These are phyloP conservation scores for Claviceps humidiphila DNA, from an alignment of 2,329 filamentous ascomycete genomes.

Conservation along the genomic window DNA sequence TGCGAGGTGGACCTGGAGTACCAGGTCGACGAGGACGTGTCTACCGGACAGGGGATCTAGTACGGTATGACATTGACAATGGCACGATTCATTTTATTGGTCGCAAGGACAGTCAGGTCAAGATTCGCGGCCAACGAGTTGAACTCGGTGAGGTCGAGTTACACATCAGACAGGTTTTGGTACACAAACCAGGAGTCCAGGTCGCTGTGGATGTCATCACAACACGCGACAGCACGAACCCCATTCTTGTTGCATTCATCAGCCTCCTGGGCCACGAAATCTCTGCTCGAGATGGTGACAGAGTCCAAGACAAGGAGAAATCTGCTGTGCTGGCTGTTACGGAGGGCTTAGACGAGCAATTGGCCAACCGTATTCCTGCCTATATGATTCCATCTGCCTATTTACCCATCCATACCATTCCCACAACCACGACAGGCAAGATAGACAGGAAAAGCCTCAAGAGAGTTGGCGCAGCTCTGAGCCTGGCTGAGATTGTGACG, in stretches of 20 bases:
- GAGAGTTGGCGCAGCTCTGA: not conserved
- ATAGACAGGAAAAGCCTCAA: not conserved
- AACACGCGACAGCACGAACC: not conserved
- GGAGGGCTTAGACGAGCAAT: not conserved
- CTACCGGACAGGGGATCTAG: slow-evolving; percentile 14
- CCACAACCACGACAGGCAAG: not conserved
- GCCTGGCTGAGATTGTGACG: not conserved
- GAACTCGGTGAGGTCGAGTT: slow-evolving; percentile 11
- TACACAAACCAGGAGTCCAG: not conserved
- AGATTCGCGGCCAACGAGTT: slow-evolving; percentile 15
- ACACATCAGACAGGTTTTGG: not conserved
- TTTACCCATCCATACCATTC: not conserved
- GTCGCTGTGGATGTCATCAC: not conserved
- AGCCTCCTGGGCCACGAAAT: not conserved
- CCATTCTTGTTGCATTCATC: not conserved
- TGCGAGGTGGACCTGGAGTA: not conserved
- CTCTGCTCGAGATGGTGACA: not conserved
- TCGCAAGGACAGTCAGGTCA: slow-evolving; percentile 13
- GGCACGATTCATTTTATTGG: slow-evolving; percentile 12
- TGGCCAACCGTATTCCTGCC: not conserved
- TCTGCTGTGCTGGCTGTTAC: not conserved
- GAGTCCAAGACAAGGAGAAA: not conserved
- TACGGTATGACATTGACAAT: slow-evolving; percentile 7
- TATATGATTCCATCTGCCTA: not conserved
- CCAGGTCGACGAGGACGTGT: not conserved